Percentiles rank a stretch among this genome's conserved stretches.
Conservation (phyloP, 352 stramenopile genomes). For the Phytophthora multivora region DNA sequence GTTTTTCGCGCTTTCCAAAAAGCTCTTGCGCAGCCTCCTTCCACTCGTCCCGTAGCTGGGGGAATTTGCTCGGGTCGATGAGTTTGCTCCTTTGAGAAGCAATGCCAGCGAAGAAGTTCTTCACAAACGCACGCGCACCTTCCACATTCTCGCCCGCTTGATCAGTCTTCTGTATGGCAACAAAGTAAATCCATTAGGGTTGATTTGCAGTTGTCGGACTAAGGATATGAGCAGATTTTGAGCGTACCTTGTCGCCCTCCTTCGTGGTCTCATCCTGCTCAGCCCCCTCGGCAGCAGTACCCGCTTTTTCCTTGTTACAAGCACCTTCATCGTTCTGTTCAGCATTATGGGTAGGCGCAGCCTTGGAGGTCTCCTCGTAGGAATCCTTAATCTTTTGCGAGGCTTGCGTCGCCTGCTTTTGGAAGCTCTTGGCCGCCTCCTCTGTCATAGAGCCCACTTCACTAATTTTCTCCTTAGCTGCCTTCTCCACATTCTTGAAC, state of each 20-base stretch:
- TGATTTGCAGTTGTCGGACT: not conserved
- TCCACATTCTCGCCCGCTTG: constrained; percentile 37
- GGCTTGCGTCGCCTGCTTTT: constrained; percentile 58
- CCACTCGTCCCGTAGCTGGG: constrained; percentile 69
- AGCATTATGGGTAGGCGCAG: constrained; percentile 21
- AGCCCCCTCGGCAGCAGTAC: constrained; percentile 8
- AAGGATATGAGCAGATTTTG: not conserved
- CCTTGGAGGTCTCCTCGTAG: constrained; percentile 40
- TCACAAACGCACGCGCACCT: constrained; percentile 57
- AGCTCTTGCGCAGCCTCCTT: constrained; percentile 77
- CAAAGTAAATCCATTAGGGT: constrained; percentile 2
- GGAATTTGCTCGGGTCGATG: constrained; percentile 48
- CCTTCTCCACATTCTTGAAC: constrained; percentile 69
- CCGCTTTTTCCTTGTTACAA: constrained; percentile 1
- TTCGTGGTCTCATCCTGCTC: constrained; percentile 22
- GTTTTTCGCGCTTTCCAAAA: constrained; percentile 75
- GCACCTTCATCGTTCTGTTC: constrained; percentile 16
- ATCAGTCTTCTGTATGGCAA: constrained; percentile 25
- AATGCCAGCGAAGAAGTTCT: constrained; percentile 59
- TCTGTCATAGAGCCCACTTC: constrained; percentile 62
- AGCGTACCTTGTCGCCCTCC: constrained; percentile 27
- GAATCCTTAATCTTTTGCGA: constrained; percentile 75
- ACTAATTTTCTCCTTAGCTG: constrained; percentile 65
- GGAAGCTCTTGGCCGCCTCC: constrained; percentile 60
- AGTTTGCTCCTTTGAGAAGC: constrained; percentile 64